Evolutionary conservation across 1,284 basidiomycete genomes (phyloP).

Genomic region (Gomphus bonarii): DNA sequence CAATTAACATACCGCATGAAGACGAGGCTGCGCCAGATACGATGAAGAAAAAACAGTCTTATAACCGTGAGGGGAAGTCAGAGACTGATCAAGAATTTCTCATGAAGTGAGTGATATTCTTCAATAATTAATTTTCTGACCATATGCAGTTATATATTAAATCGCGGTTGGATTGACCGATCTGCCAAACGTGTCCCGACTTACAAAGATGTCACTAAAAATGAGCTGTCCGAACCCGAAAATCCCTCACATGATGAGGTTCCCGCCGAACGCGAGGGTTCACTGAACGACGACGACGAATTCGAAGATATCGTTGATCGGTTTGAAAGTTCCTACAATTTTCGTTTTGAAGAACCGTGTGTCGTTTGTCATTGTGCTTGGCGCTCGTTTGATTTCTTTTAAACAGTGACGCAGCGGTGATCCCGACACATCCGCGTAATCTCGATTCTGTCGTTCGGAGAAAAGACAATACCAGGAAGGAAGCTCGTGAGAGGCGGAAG

Average conservation of each 20-base stretch:
- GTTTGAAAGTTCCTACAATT: constrained; percentile 84
- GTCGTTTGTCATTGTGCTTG: constrained; percentile 15
- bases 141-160: constrained; percentile 73
- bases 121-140: background rate
- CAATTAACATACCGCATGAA: constrained; percentile 12
- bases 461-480: constrained; percentile 70
- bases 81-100: constrained; percentile 79
- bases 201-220: constrained; percentile 62
- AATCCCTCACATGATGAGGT: background rate
- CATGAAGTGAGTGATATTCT: constrained; percentile 57
- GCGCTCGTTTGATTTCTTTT: background rate
- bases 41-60: constrained; percentile 19
- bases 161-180: constrained; percentile 90
- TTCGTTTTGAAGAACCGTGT: constrained; percentile 87
- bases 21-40: constrained; percentile 22
- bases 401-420: constrained; percentile 57
- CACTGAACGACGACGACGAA: constrained; percentile 38
- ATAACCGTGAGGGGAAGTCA: constrained; percentile 33
- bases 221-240: background rate
- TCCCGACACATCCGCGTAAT: constrained; percentile 72
- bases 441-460: constrained; percentile 65
- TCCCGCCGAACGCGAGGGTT: constrained; percentile 24
- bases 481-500: constrained; percentile 66
- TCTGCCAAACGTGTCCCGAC: constrained; percentile 66
- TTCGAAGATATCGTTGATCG: constrained; percentile 65